Evolutionary conservation across 2,329 filamentous ascomycete species (phyloP), one percentile per base, ranked within the genome.

Genomic region (Hypoxylon sp.): DNA sequence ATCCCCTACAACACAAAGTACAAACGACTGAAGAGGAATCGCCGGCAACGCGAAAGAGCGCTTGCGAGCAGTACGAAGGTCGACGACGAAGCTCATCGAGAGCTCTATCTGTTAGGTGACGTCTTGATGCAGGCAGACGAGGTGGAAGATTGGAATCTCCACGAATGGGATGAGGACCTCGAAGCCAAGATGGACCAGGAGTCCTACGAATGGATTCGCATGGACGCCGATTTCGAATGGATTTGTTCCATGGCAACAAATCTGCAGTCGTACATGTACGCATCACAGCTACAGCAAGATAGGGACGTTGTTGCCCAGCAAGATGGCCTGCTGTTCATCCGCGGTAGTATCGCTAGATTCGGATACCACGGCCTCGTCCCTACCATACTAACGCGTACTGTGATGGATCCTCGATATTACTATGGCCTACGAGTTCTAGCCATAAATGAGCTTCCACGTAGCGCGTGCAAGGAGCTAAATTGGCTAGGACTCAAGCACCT

Each of bases 1-100:
- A 97, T 99, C 54, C 92, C 93, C 0, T 99, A 99, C 73, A 97
- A 97, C 65, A 99, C 94, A 0, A 99, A 99, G 69, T 99, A 99
- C 75, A 99, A 97, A 75, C 87, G 95, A 6, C 79, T 99, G 2
- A 99, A 99, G 76, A 81, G 92, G 35, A 97, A 89, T 51, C 38
- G 83, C 78, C 16, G 80, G 76, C 31, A 88, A 80, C 48, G 81
- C 82, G 41, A 89, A 88, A 65, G 78, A 79, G 35, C 64, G 13
- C 75, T 76, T 58, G 78, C 80, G 2, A 67, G 62, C 27, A 68
- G 59, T 26, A 58, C 65, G 3, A 70, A 71, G 17, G 71, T 70
- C 4, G 79, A 80, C 48, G 68, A 73, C 11, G 88, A 89, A 55
- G 80, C 81, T 5, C 84, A 90, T 44, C 84, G 91, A 30, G 83